Evolutionary conservation across 352 stramenopile genomes (phyloP), one percentile per base, ranked within the genome.

Genomic region (Pythium rishiriense): DNA sequence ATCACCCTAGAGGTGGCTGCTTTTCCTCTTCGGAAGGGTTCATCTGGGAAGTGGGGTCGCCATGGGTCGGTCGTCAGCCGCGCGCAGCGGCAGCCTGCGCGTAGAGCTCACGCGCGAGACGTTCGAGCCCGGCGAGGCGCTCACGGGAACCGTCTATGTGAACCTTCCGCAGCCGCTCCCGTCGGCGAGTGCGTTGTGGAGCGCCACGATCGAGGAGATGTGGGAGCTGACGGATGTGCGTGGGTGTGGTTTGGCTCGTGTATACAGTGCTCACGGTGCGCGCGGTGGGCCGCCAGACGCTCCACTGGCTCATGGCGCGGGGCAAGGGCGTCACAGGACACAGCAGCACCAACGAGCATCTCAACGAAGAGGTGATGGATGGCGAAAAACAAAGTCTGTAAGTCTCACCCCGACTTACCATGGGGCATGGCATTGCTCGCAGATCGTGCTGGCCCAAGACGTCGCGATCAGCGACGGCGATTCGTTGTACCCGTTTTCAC

Each of bases 401-500:
- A n/a, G n/a, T n/a, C n/a, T n/a, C n/a, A n/a, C n/a, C n/a, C n/a
- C n/a, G n/a, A n/a, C n/a, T 37, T 11, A 37, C 31, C 31, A 12
- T 37, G 31, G 11, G 7, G 17, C 46, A 21, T 22, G 0, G 14
- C 46, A n/a, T n/a, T 28, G n/a, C 47, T 22, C 25, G 31, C 19
- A 56, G 49, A 50, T 50, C 25, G 39, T 47, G 14, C 52, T 60
- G 1, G 52, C 41, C 22, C 21, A 49, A 26, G 52, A 39, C 35
- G 31, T n/a, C 6, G 24, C 37, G 2, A 49, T 60, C 25, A 24
- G 12, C 11, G 25, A 29, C 37, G 52, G 52, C 15, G 52, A 60
- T 12, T 37, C 21, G 7, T 24, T 45, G 8, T 64, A 56, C 24
- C 57, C 57, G 21, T 64, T 64, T 22, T n/a, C 43, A 2, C 29